A percentile compares a stretch with the other conserved stretches of the same genome.
These are phyloP conservation scores for Yarrowia osloensis DNA, from an alignment of 805 yeast genomes.

Conservation along the genomic window DNA sequence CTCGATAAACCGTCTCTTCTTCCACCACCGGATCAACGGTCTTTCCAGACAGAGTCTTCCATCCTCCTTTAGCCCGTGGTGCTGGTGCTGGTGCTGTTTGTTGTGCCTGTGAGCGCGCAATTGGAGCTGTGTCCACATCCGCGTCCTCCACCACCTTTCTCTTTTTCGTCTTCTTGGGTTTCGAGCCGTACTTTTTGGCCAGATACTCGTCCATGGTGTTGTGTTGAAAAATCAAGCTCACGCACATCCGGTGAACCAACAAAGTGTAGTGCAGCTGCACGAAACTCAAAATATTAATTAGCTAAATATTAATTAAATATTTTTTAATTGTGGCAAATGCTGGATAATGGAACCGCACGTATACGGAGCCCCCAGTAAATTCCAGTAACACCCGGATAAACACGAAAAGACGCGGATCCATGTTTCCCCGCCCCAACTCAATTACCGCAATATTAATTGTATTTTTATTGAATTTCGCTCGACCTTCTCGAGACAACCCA, in stretches of 20 bases:
- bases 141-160: not conserved
- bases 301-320: too few relatives aligned
- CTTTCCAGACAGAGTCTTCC: conserved; percentile 19
- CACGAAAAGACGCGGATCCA: too few relatives aligned
- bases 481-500: too few relatives aligned
- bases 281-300: not conserved
- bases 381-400: too few relatives aligned
- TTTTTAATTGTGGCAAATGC: too few relatives aligned
- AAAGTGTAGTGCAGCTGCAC: not conserved
- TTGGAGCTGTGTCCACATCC: not conserved
- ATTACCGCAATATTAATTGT: too few relatives aligned
- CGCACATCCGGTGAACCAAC: not conserved
- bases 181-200: conserved; percentile 24
- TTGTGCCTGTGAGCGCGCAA: not conserved
- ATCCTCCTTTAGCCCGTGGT: conserved; percentile 2
- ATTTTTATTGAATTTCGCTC: too few relatives aligned
- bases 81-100: not conserved
- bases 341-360: too few relatives aligned
- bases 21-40: not conserved
- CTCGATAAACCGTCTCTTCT: conserved; percentile 23
- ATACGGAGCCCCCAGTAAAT: too few relatives aligned
- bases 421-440: too few relatives aligned
- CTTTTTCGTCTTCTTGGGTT: conserved; percentile 24
- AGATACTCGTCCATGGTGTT: conserved; percentile 26
- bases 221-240: too few relatives aligned